A percentile compares a stretch with the other conserved stretches of the same genome.
Conservation (phyloP, 2,329 filamentous ascomycete species). For the Diaporthe vaccinii region DNA sequence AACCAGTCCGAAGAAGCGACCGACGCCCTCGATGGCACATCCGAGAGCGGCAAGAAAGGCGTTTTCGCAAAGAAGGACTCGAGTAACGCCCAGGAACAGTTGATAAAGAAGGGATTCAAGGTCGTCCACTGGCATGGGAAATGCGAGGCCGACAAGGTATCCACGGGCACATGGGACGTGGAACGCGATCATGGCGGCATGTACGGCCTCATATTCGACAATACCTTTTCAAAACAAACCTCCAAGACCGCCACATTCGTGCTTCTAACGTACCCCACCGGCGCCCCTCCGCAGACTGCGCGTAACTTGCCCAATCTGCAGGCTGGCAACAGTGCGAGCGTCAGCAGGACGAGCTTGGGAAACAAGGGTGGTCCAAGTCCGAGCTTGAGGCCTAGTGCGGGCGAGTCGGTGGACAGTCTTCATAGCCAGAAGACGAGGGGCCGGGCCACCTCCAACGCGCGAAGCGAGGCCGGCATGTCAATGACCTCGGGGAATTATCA, state of each 20-base stretch:
- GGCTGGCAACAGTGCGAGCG: conserved; percentile 51
- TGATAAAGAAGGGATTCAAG: conserved; percentile 77
- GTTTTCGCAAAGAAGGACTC: conserved; percentile 69
- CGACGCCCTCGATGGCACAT: conserved; percentile 49
- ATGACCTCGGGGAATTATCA: conserved; percentile 72
- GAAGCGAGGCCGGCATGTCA: conserved; percentile 61
- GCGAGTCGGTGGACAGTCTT: conserved; percentile 73
- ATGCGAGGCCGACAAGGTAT: conserved; percentile 96
- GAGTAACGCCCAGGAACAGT: conserved; percentile 72
- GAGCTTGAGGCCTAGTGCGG: conserved; percentile 58
- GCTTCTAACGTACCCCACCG: conserved; percentile 91
- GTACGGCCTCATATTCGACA: conserved; percentile 98
- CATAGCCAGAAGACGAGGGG: conserved; percentile 61
- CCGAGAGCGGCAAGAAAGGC: conserved; percentile 56
- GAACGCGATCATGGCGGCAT: conserved; percentile 82
- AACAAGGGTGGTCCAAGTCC: conserved; percentile 59
- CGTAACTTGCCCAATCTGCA: conserved; percentile 76
- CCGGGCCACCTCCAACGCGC: conserved; percentile 64
- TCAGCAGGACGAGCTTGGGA: conserved; percentile 66
- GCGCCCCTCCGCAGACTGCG: conserved; percentile 80
- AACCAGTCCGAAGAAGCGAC: conserved; percentile 57
- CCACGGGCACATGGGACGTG: conserved; percentile 90
- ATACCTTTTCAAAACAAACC: conserved; percentile 95
- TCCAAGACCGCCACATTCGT: conserved; percentile 97
- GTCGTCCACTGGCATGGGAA: conserved; percentile 90